Evolutionary conservation across 2,329 filamentous ascomycete genomes (phyloP).

Genomic region (Paracoccidioides lutzii): DNA sequence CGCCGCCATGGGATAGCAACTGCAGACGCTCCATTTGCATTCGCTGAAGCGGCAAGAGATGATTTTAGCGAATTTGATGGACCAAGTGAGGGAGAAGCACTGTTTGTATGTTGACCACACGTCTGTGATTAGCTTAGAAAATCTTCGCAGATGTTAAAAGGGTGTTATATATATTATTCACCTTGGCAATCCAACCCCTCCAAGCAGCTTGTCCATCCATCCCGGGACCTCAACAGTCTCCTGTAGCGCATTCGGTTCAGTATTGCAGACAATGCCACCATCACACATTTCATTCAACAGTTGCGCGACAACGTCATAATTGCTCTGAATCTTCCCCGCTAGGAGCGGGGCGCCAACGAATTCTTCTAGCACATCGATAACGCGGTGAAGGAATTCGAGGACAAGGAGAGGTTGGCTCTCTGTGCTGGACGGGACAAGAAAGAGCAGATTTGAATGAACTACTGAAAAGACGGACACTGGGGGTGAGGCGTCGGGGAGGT

Average conservation of each 20-base stretch:
- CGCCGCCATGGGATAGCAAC: slow-evolving; percentile 72
- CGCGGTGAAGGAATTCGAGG: slow-evolving; percentile 86
- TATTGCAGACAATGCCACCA: slow-evolving; percentile 74
- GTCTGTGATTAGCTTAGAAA: background rate
- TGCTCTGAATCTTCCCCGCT: slow-evolving; percentile 72
- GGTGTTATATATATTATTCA: slow-evolving; percentile 21
- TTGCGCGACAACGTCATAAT: slow-evolving; percentile 89
- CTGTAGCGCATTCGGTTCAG: slow-evolving; percentile 81
- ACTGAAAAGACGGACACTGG: slow-evolving; percentile 82
- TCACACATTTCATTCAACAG: slow-evolving; percentile 94
- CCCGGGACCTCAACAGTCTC: slow-evolving; percentile 88
- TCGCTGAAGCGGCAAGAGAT: slow-evolving; percentile 21
- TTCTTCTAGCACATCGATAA: slow-evolving; percentile 86
- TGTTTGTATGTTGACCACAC: slow-evolving; percentile 10
- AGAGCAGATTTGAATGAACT: slow-evolving; percentile 72
- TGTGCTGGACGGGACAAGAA: slow-evolving; percentile 69
- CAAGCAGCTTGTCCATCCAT: slow-evolving; percentile 76
- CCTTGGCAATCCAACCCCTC: slow-evolving; percentile 74
- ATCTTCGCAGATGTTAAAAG: background rate
- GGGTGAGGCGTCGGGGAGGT: slow-evolving; percentile 68
- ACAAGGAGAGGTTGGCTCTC: slow-evolving; percentile 83
- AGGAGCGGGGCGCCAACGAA: slow-evolving; percentile 82
- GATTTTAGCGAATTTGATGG: slow-evolving; percentile 29
- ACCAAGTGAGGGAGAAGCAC: slow-evolving; percentile 31
- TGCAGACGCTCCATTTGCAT: slow-evolving; percentile 23